Conservation (phyloP, 148 eudicot genomes). For the Chenopodium formosanum region DNA sequence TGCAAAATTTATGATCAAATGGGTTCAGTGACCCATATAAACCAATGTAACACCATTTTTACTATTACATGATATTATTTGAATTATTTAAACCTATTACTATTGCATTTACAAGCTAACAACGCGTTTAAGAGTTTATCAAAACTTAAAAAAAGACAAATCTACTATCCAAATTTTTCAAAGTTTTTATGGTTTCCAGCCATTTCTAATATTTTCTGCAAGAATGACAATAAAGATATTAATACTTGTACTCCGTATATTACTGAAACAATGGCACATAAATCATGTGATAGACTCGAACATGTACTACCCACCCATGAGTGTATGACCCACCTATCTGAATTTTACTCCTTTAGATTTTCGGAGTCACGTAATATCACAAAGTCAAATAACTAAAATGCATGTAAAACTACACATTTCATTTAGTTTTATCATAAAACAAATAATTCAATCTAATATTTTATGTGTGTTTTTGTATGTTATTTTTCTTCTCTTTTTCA, state of each 20-base stretch:
- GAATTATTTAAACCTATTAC: too few relatives aligned
- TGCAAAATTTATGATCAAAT: too few relatives aligned
- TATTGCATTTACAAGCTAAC: neutral
- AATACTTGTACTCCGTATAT: neutral
- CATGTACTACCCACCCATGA: neutral
- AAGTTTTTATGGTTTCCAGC: neutral
- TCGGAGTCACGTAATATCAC: neutral
- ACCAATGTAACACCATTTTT: too few relatives aligned
- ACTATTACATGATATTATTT: too few relatives aligned
- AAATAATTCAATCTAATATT: too few relatives aligned
- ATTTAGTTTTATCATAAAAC: neutral
- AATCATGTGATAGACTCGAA: neutral
- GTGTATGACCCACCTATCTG: neutral
- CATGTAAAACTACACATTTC: neutral
- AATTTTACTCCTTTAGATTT: neutral
- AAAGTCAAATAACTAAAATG: slow-evolving; percentile 7
- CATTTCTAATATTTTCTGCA: neutral
- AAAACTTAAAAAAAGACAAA: too few relatives aligned
- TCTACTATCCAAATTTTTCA: neutral
- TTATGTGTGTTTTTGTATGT: neutral
- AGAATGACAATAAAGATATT: neutral
- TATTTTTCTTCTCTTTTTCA: neutral
- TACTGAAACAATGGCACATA: neutral
- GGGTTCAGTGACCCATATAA: too few relatives aligned
- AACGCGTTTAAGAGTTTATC: neutral